Evolutionary conservation across 352 stramenopile genomes (phyloP).

Genomic region (Globisporangium sylvaticum): DNA sequence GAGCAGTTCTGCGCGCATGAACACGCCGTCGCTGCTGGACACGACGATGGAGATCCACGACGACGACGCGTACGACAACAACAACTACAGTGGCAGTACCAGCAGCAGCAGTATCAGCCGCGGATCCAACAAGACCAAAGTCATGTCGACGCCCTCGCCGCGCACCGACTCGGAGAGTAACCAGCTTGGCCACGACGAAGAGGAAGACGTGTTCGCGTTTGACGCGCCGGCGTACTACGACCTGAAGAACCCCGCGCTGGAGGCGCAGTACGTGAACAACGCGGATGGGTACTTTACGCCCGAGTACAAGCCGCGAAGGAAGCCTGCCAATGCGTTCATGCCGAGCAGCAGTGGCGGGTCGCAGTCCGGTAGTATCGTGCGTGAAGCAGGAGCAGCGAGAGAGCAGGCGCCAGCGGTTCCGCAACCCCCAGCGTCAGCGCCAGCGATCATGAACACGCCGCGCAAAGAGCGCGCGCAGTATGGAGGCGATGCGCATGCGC

Average conservation of each 20-base stretch:
- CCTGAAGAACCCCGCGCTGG: slow-evolving; percentile 62
- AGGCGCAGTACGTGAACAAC: slow-evolving; percentile 81
- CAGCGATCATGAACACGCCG: slow-evolving; percentile 1
- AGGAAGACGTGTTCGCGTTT: slow-evolving; percentile 74
- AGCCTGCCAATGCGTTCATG: background rate
- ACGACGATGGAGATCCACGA: slow-evolving; percentile 37
- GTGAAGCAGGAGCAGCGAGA: background rate
- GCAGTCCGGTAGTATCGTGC: background rate
- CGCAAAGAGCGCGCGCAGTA: background rate
- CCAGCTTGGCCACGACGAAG: slow-evolving; percentile 31
- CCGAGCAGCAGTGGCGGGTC: background rate
- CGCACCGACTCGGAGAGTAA: slow-evolving; percentile 16
- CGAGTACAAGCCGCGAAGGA: slow-evolving; percentile 9
- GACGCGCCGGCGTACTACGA: slow-evolving; percentile 83
- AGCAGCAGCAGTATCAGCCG: background rate
- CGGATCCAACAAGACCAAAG: background rate
- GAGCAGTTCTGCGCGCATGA: slow-evolving; percentile 3
- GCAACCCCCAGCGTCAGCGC: background rate
- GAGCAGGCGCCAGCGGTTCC: background rate
- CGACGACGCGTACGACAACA: slow-evolving; percentile 2
- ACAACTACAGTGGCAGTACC: background rate
- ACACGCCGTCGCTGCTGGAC: slow-evolving; percentile 25
- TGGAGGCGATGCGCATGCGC: background rate
- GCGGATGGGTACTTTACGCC: slow-evolving; percentile 72
- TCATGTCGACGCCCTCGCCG: slow-evolving; percentile 9